Evolutionary conservation across 208 protist genomes (phyloP), one percentile per base, ranked within the genome.

Genomic region (Trichomonas vaginalis): DNA sequence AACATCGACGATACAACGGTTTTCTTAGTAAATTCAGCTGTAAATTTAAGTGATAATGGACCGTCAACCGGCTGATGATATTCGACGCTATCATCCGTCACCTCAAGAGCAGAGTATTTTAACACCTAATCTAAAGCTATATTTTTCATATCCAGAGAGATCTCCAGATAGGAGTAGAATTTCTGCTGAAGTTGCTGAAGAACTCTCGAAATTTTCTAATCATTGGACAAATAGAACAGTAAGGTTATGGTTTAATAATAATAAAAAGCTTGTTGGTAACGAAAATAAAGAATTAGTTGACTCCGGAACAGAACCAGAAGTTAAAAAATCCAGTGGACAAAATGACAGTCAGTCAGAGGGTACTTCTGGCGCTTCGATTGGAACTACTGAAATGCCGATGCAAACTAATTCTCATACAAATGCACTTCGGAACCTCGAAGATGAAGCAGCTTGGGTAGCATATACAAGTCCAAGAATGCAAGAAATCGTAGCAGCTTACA

Each of bases 211-310:
- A 51, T 92, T 37, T 51, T 92, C 86, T 39, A 42, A 42, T 35
- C 86, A 92, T 32, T 92, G 86, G 86, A 92, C 86, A 0, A 42
- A 92, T 51, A 0, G 86, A 0, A 40, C 86, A 0, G 86, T 92
- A 12, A 35, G 86, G 10, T 42, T 92, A 9, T 92, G 86, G 86
- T 92, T 92, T 51, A 92, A 92, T 42, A 92, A 92, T 51, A 92
- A 92, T 27, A 48, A 92, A 51, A 83, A 83, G n/a, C 79, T 70
- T 3, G 56, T 70, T 6, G 56, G 21, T 27, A 70, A 70, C 21
- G 56, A 70, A 6, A 70, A 27, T 27, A 70, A 70, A 70, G 56
- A 70, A 3, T 70, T 70, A 70, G n/a, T 70, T 70, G 56, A 70
- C 56, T 70, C 56, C n/a, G 56, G 56, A n/a, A 70, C 56, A n/a